phyloP scores from a whole-genome alignment of 2,329 filamentous ascomycete genomes.

The Cercospora beticola region DNA sequence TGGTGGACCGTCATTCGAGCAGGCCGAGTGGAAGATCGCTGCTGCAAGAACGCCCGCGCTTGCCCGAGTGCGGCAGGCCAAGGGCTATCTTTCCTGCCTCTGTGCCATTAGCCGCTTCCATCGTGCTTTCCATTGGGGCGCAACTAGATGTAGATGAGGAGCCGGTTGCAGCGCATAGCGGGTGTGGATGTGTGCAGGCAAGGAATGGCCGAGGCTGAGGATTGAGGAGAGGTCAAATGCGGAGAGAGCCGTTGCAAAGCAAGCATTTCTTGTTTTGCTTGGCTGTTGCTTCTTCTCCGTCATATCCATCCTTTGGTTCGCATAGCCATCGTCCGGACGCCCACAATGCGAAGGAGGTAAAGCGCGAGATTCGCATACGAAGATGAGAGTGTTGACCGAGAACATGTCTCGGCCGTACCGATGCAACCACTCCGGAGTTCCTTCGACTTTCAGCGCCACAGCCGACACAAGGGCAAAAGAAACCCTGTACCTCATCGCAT shows the following conservation, averaged over 20 bases:
- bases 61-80: background rate
- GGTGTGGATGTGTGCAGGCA: background rate
- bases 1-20: background rate
- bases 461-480: background rate
- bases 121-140: background rate
- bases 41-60: constrained; percentile 1
- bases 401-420: background rate
- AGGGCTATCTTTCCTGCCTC: background rate
- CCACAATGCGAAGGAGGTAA: background rate
- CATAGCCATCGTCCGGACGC: background rate
- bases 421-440: background rate
- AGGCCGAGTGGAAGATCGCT: background rate
- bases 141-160: background rate
- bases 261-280: background rate
- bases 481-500: background rate
- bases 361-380: background rate
- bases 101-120: constrained; percentile 5
- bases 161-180: background rate
- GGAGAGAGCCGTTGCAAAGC: background rate
- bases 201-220: background rate
- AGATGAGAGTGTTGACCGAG: background rate
- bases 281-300: background rate
- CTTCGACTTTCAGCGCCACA: background rate
- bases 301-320: background rate
- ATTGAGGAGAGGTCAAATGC: background rate